Evolutionary conservation across 129 eudicot genomes (phyloP).

Genomic region (Tagetes erecta): DNA sequence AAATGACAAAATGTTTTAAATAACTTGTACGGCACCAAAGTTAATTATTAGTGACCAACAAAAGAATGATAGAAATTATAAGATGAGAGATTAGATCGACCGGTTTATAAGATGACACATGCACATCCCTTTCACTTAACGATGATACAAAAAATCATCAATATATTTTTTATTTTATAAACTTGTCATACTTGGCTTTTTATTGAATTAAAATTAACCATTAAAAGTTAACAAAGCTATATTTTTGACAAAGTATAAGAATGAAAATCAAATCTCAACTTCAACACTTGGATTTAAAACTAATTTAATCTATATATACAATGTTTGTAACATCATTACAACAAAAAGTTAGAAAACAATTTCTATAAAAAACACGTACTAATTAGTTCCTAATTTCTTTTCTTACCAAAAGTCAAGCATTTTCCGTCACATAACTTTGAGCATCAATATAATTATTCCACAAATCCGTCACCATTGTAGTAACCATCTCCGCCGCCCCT

Average conservation of each 20-base stretch:
- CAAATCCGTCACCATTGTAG: slow-evolving; percentile 41
- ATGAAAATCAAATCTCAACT: background rate
- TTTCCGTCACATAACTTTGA: slow-evolving; percentile 41
- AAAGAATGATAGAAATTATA: too few species aligned
- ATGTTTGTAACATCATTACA: background rate
- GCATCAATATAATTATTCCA: slow-evolving; percentile 59
- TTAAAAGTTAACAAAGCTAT: background rate
- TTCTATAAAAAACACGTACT: background rate
- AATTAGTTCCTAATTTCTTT: background rate
- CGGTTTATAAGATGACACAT: too few species aligned
- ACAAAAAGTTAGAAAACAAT: background rate
- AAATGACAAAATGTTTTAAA: too few species aligned
- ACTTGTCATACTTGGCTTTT: background rate
- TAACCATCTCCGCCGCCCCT: slow-evolving; percentile 44
- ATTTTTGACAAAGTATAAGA: background rate
- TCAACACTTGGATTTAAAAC: background rate
- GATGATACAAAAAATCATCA: too few species aligned
- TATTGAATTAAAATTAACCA: background rate
- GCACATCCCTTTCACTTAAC: too few species aligned
- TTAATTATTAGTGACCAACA: too few species aligned
- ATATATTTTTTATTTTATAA: background rate
- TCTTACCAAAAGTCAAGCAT: slow-evolving; percentile 36
- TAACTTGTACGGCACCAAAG: background rate
- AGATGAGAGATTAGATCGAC: too few species aligned
- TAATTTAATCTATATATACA: background rate